Conservation (phyloP, 495 filamentous ascomycete genomes). For the Penicillium turbatum region DNA sequence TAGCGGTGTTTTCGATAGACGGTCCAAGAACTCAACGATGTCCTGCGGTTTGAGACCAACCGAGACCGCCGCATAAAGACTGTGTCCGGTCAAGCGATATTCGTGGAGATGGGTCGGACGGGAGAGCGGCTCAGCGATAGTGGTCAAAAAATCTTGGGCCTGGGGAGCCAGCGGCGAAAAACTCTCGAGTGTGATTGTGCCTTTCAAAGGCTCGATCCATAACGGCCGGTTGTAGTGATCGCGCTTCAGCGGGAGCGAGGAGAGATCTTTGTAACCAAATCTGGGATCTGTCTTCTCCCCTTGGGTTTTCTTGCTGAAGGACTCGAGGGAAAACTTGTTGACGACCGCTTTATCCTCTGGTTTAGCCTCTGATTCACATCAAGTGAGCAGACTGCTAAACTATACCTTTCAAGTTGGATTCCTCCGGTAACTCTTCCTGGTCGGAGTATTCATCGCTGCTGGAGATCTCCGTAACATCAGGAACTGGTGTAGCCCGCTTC, state of each 20-base stretch:
- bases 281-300: conserved; percentile 42
- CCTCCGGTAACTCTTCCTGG: conserved; percentile 48
- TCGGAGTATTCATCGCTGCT: conserved; percentile 71
- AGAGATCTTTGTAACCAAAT: conserved; percentile 75
- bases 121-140: conserved; percentile 89
- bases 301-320: conserved; percentile 39
- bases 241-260: conserved; percentile 72
- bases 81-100: conserved; percentile 86
- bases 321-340: conserved; percentile 61
- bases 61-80: conserved; percentile 90
- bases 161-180: conserved; percentile 81
- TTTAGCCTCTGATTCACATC: conserved; percentile 19
- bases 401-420: conserved; percentile 45
- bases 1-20: conserved; percentile 79
- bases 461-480: conserved; percentile 59
- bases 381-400: conserved; percentile 45
- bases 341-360: conserved; percentile 47
- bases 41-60: conserved; percentile 83
- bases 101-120: conserved; percentile 87
- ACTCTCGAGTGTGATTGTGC: conserved; percentile 89
- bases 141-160: conserved; percentile 91
- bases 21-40: conserved; percentile 82
- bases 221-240: conserved; percentile 86
- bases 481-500: conserved; percentile 63
- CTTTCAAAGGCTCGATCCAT: conserved; percentile 83